A percentile compares a stretch with the other conserved stretches of the same genome.
Evolutionary conservation across 2,329 filamentous ascomycete species (phyloP).

Genomic region (Neopestalotiopsis sp.): DNA sequence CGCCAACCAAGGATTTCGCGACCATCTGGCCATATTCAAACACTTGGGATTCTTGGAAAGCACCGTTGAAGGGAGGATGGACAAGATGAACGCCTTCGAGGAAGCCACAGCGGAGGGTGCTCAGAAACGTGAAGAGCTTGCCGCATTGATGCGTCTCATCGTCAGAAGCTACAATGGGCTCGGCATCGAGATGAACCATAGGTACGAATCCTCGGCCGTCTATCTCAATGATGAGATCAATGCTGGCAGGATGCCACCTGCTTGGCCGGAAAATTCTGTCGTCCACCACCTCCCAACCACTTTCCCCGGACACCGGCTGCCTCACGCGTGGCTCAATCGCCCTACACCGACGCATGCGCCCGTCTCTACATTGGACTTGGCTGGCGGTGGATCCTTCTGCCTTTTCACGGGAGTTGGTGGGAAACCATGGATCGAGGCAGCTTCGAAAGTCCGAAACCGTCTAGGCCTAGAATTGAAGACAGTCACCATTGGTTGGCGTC

Average conservation of each 20-base stretch:
- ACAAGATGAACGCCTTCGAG: slow-evolving; percentile 36
- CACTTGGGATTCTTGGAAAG: slow-evolving; percentile 48
- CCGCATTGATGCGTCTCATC: slow-evolving; percentile 53
- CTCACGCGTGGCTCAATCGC: slow-evolving; percentile 68
- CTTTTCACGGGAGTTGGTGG: slow-evolving; percentile 63
- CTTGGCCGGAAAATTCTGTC: not conserved
- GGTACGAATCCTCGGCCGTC: not conserved
- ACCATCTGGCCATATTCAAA: slow-evolving; percentile 53
- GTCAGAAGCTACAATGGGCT: not conserved
- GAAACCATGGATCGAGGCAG: slow-evolving; percentile 57
- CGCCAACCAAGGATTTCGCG: slow-evolving; percentile 62
- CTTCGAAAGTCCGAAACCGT: slow-evolving; percentile 39
- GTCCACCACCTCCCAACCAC: slow-evolving; percentile 45
- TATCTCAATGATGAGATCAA: not conserved
- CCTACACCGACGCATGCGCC: slow-evolving; percentile 44
- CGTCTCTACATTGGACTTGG: slow-evolving; percentile 65
- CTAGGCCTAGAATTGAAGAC: slow-evolving; percentile 53
- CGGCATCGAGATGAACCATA: slow-evolving; percentile 8
- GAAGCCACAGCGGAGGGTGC: too few relatives aligned
- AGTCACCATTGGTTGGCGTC: slow-evolving; percentile 60
- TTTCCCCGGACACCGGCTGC: slow-evolving; percentile 63
- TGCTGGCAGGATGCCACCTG: not conserved
- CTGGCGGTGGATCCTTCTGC: slow-evolving; percentile 58
- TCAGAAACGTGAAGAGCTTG: slow-evolving; percentile 35
- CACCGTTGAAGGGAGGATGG: slow-evolving; percentile 42